Evolutionary conservation across 2,329 filamentous ascomycete genomes (phyloP), one percentile per base, ranked within the genome.

Genomic region (Macrophomina tecta): DNA sequence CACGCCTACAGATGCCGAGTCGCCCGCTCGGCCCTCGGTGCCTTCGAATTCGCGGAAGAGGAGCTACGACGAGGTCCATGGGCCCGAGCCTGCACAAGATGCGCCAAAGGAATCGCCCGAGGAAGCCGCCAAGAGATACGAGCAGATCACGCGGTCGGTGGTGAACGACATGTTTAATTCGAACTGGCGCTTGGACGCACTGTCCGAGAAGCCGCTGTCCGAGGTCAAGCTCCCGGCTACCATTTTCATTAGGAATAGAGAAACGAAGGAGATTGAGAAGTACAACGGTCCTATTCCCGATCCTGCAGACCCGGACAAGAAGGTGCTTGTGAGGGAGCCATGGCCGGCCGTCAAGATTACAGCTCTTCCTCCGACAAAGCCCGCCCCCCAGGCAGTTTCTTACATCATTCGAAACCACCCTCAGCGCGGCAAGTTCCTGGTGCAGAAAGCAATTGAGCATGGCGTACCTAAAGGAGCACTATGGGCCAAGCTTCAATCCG

Each of bases 161-260:
- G 86, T 94, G n/a, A 83, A 83, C 8, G 84, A 89, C 70, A 94
- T 95, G 92, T 94, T 94, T 74, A 85, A 91, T 71, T 93, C 91
- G 0, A 81, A 85, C 66, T 95, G 92, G 92, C 85, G 81, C 28
- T 81, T 91, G 68, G 92, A 96, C 73, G 85, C 87, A 2, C 82
- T 96, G 18, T 77, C 87, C 23, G 88, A 91, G 72, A 88, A 84
- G 30, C 88, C 85, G 30, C 84, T 96, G 42, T 83, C 86, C 16
- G 79, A 91, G 42, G 90, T 92, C 56, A 82, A 86, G 67, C 81
- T 90, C 72, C 91, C 91, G 3, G 88, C 91, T 4, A 85, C 86
- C 32, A 82, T 95, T 48, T 96, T 93, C 73, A 76, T 91, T 56
- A 85, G 89, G 30, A 85, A 91, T 72, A 72, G 81, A 0, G 78